phyloP scores from a whole-genome alignment of 1,284 basidiomycete genomes.

The Jaminaea rosea region DNA sequence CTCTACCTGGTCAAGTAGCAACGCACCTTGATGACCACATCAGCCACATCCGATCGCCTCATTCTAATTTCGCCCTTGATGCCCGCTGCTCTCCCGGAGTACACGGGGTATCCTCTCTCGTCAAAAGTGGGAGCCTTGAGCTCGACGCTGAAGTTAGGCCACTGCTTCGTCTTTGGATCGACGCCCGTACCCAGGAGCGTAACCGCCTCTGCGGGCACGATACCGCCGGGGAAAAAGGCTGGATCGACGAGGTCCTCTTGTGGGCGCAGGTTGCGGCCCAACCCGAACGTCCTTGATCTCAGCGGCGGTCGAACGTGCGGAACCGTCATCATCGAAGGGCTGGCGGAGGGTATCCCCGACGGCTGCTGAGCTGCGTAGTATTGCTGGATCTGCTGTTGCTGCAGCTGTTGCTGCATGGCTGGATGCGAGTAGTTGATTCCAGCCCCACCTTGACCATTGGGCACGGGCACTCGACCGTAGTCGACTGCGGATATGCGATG shows the following conservation, averaged over 20 bases:
- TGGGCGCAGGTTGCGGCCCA: background rate
- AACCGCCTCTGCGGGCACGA: background rate
- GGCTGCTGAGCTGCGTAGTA: no score
- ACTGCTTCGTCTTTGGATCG: constrained; percentile 2
- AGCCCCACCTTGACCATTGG: no score
- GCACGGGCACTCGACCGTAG: no score
- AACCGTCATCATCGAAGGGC: no score
- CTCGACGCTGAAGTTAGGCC: constrained; percentile 31
- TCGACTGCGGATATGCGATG: no score
- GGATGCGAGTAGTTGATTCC: no score
- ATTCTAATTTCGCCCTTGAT: constrained; percentile 26
- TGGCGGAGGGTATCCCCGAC: no score
- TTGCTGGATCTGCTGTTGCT: no score
- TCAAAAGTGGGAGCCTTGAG: constrained; percentile 29
- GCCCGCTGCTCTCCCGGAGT: constrained; percentile 21
- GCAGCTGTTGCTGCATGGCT: no score
- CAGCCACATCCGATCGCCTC: constrained; percentile 19
- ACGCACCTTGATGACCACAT: constrained; percentile 28
- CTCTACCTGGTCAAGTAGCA: no score
- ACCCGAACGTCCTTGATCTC: background rate
- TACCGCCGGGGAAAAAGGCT: background rate
- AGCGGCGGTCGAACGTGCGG: background rate
- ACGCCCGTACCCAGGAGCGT: background rate
- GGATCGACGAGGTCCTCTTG: background rate
- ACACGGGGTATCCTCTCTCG: constrained; percentile 30